Evolutionary conservation across 73 alveolate species (phyloP), one percentile per base, ranked within the genome.

Genomic region (Strombidium stylifer): DNA sequence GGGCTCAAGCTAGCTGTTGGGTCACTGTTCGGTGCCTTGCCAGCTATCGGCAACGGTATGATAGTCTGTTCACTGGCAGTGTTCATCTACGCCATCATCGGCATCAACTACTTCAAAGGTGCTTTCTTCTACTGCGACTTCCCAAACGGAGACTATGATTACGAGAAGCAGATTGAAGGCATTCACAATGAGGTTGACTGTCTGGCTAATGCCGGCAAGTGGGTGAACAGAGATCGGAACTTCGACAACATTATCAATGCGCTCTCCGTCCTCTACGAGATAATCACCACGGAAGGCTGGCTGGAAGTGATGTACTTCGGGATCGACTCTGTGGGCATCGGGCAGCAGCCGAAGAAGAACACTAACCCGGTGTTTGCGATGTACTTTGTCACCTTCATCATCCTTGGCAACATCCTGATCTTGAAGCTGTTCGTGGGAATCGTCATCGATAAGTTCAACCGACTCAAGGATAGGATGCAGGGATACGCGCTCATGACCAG

Each of bases 191-290:
- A 64, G 27, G 27, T 51, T 49, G 32, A 30, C 32, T 64, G 78
- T 26, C 24, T 45, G 11, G 49, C 82, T 59, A 14, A n/a, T 14
- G 91, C 86, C 7, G 96, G 94, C 8, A 27, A 25, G 18, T 85
- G 94, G 94, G 41, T 30, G 0, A 85, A 71, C 61, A 50, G 39
- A 20, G 42, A 45, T 2, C 12, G 67, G 20, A 69, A 74, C 34
- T 85, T 79, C 54, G 94, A 85, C 56, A 79, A 66, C 31, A 65
- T 85, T 35, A 16, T 42, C 10, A 51, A 66, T 32, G 87, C 91
- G 3, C 46, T 58, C 31, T 15, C 40, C 0, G 21, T 77, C 25
- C 51, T 80, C 3, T 70, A 71, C 49, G 12, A 58, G 41, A 48
- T 80, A 37, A 14, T 73, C n/a, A 70, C 81, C 15, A 64, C 82